Evolutionary conservation across 2,329 filamentous ascomycete genomes (phyloP).

Genomic region (Boeremia lycopersici): DNA sequence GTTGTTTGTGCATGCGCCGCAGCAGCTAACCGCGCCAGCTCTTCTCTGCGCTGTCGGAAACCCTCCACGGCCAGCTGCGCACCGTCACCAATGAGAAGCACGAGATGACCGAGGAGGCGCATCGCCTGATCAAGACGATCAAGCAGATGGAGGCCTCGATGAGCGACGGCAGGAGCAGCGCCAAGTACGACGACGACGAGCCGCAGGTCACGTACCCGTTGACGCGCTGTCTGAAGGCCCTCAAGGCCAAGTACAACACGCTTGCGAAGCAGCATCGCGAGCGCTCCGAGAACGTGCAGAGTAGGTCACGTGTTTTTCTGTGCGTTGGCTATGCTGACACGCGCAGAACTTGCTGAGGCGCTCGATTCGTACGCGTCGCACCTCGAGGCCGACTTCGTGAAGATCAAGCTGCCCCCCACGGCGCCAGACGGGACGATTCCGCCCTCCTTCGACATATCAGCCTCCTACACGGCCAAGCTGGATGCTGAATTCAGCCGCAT

Average conservation of each 20-base stretch:
- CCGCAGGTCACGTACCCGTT: slow-evolving; percentile 84
- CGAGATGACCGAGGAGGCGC: slow-evolving; percentile 85
- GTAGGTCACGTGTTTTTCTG: slow-evolving; percentile 57
- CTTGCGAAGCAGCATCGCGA: slow-evolving; percentile 85
- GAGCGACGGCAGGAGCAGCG: slow-evolving; percentile 72
- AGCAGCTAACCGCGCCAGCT: slow-evolving; percentile 62
- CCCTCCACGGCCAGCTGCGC: slow-evolving; percentile 86
- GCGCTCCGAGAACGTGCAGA: slow-evolving; percentile 93
- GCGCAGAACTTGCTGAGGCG: slow-evolving; percentile 83
- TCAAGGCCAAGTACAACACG: slow-evolving; percentile 85
- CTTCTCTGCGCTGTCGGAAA: slow-evolving; percentile 88
- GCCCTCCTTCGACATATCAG: slow-evolving; percentile 89
- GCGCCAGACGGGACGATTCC: slow-evolving; percentile 76
- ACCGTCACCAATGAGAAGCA: slow-evolving; percentile 87
- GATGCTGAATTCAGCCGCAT: slow-evolving; percentile 92
- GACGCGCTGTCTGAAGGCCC: slow-evolving; percentile 73
- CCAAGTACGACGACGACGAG: slow-evolving; percentile 71
- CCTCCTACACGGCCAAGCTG: slow-evolving; percentile 82
- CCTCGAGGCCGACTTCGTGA: slow-evolving; percentile 86
- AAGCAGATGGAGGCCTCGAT: slow-evolving; percentile 93
- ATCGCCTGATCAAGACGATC: slow-evolving; percentile 82
- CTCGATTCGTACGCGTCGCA: slow-evolving; percentile 96
- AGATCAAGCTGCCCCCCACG: slow-evolving; percentile 83
- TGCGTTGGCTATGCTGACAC: slow-evolving; percentile 19
- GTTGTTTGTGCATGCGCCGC: neutral